These are phyloP conservation scores for Populus pruinosa DNA, from an alignment of 345 rosid genomes.

Conservation along the genomic window DNA sequence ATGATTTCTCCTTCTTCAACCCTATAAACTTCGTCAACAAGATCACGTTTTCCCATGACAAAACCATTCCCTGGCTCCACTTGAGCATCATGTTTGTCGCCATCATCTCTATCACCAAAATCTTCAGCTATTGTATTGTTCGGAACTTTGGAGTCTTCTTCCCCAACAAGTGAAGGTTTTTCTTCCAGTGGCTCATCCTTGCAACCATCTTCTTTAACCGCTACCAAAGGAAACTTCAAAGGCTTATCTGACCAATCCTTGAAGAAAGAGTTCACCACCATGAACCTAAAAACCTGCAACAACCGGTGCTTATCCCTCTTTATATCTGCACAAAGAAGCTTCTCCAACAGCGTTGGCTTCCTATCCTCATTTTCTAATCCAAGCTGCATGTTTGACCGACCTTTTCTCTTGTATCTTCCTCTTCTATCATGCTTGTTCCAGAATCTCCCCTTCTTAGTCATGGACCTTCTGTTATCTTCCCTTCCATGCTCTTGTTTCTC, in stretches of 20 bases:
- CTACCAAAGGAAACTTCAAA: constrained; percentile 52
- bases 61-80: constrained; percentile 2
- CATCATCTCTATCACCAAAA: neutral
- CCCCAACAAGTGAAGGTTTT: constrained; percentile 15
- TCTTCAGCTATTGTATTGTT: constrained; percentile 11
- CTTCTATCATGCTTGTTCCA: constrained; percentile 43
- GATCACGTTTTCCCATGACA: constrained; percentile 4
- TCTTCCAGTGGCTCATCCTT: constrained; percentile 29
- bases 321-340: constrained; percentile 70
- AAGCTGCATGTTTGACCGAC: constrained; percentile 27
- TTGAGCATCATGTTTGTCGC: neutral
- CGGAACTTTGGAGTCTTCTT: constrained; percentile 14
- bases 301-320: constrained; percentile 57
- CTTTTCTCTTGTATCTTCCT: constrained; percentile 41
- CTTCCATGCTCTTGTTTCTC: constrained; percentile 30
- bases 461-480: constrained; percentile 28
- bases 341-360: constrained; percentile 68
- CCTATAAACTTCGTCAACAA: neutral
- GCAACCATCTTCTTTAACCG: constrained; percentile 44
- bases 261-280: constrained; percentile 67
- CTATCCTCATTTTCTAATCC: constrained; percentile 23
- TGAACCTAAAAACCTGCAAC: constrained; percentile 71
- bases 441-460: constrained; percentile 34
- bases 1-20: constrained; percentile 58
- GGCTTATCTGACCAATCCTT: constrained; percentile 60